Percentiles rank a stretch among this genome's conserved stretches.
phyloP scores from a whole-genome alignment of 2,329 filamentous ascomycete species.

The Clarireedia monteithiana region DNA sequence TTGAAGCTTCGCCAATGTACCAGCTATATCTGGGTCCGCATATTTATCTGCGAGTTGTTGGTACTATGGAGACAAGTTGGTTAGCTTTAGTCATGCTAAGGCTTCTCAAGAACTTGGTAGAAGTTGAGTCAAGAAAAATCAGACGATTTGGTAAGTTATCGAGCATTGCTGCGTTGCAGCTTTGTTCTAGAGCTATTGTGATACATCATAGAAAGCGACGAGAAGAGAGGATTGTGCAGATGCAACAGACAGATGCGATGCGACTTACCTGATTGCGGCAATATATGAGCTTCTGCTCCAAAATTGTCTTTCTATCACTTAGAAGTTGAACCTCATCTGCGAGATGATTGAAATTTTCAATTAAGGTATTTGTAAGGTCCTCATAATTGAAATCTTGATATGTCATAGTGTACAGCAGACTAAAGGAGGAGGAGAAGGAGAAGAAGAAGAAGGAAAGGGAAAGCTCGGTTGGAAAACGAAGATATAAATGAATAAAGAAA shows the following conservation, averaged over 20 bases:
- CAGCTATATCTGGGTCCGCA: slow-evolving; percentile 59
- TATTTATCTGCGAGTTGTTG: slow-evolving; percentile 61
- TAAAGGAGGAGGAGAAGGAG: neutral
- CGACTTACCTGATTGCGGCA: slow-evolving; percentile 56
- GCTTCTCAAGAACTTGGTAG: slow-evolving; percentile 6
- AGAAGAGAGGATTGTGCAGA: neutral
- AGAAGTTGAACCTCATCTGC: slow-evolving; percentile 58
- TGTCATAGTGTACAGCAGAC: slow-evolving; percentile 20
- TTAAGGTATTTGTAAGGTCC: slow-evolving; percentile 46
- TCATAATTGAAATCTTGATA: slow-evolving; percentile 26
- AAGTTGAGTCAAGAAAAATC: slow-evolving; percentile 29
- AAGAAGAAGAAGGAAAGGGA: neutral
- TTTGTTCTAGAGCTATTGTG: slow-evolving; percentile 77
- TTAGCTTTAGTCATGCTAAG: slow-evolving; percentile 20
- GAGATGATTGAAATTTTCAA: slow-evolving; percentile 56
- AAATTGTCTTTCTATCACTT: slow-evolving; percentile 54
- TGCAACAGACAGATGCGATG: neutral
- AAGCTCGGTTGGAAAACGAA: neutral
- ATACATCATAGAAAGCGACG: slow-evolving; percentile 36
- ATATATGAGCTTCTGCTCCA: slow-evolving; percentile 60
- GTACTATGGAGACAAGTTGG: slow-evolving; percentile 39
- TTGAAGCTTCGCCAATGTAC: slow-evolving; percentile 59
- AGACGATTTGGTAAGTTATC: slow-evolving; percentile 47
- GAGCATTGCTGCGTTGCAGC: slow-evolving; percentile 47
- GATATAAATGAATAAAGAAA: too few species aligned